A percentile compares a stretch with the other conserved stretches of the same genome.
Conservation (phyloP, 2,329 filamentous ascomycete genomes). For the Tolypocladium ovalisporum region DNA sequence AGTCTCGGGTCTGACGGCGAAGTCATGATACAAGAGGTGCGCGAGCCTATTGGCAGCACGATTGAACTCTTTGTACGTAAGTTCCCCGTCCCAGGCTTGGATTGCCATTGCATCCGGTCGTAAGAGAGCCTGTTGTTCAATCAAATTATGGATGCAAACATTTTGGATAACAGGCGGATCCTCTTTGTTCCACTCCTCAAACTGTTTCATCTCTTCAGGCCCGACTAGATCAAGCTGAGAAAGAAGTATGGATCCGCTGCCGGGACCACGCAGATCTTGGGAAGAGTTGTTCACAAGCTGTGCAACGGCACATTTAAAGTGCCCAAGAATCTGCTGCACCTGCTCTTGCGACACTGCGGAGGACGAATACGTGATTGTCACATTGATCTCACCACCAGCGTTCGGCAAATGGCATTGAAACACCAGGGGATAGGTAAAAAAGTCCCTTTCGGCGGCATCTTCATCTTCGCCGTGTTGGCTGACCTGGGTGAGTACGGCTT, state of each 20-base stretch:
- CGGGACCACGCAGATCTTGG: neutral
- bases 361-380: neutral
- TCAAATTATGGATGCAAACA: neutral
- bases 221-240: neutral
- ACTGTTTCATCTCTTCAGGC: neutral
- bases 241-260: neutral
- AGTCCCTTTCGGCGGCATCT: neutral
- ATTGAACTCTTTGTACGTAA: slow-evolving; percentile 29
- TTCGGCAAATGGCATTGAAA: neutral
- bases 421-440: neutral
- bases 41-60: slow-evolving; percentile 25
- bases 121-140: slow-evolving; percentile 16
- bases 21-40: slow-evolving; percentile 9
- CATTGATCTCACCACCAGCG: neutral
- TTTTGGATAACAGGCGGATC: neutral
- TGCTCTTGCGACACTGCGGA: neutral
- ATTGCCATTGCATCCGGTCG: slow-evolving; percentile 24
- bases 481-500: neutral
- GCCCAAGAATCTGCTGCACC: slow-evolving; percentile 1
- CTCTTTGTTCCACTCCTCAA: neutral
- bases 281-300: neutral
- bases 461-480: neutral
- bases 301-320: slow-evolving; percentile 1
- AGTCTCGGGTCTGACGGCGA: slow-evolving; percentile 11
- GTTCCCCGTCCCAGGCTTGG: slow-evolving; percentile 30